A percentile compares a stretch with the other conserved stretches of the same genome.
Conservation (phyloP, 768 basidiomycete species). For the Floccularia luteovirens region DNA sequence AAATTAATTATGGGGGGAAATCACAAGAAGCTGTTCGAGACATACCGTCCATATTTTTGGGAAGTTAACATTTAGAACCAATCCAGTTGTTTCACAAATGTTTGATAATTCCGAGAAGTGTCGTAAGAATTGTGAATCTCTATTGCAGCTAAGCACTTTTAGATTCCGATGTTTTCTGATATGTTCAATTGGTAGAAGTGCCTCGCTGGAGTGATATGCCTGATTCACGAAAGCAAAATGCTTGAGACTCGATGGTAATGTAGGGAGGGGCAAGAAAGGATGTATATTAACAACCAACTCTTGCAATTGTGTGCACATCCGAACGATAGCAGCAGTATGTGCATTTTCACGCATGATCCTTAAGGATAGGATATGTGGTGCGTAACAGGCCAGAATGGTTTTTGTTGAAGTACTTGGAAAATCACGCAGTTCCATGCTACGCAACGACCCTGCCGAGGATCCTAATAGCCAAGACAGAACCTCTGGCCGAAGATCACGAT, state of each 20-base stretch:
- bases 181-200: conserved; percentile 18
- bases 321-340: conserved; percentile 22
- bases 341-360: conserved; percentile 27
- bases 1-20: too few relatives aligned
- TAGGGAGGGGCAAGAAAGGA: conserved; percentile 19
- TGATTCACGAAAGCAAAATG: conserved; percentile 29
- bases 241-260: conserved; percentile 27
- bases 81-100: background rate
- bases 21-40: too few relatives aligned
- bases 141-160: conserved; percentile 27
- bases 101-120: background rate
- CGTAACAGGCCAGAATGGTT: conserved; percentile 17
- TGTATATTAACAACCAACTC: conserved; percentile 32
- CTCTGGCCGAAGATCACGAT: conserved; percentile 18
- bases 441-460: conserved; percentile 22
- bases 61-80: background rate
- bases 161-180: conserved; percentile 23
- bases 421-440: conserved; percentile 32
- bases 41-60: background rate
- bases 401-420: conserved; percentile 16
- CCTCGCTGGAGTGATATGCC: conserved; percentile 11
- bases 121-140: too few relatives aligned
- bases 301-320: conserved; percentile 25
- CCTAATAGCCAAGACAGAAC: conserved; percentile 32
- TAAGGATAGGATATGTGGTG: conserved; percentile 31